Evolutionary conservation across 805 yeast genomes (phyloP).

Genomic region (Sugiyamaella smithiae): DNA sequence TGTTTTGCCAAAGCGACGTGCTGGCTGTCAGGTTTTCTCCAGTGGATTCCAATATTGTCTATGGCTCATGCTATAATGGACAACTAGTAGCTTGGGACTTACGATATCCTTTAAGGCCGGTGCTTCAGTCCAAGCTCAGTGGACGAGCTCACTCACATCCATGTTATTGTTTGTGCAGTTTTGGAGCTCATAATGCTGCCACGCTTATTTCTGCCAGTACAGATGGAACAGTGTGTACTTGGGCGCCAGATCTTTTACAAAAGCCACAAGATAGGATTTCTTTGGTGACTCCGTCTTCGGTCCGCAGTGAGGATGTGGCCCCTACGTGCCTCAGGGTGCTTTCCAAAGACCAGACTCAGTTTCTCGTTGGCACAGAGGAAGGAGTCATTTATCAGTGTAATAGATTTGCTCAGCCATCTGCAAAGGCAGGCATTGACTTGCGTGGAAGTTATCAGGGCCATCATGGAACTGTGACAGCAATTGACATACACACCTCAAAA

Average conservation of each 20-base stretch:
- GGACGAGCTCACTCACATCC: slow-evolving; percentile 37
- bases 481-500: slow-evolving; percentile 28
- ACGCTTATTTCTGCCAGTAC: slow-evolving; percentile 36
- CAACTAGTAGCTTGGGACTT: slow-evolving; percentile 52
- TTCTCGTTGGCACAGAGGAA: slow-evolving; percentile 39
- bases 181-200: slow-evolving; percentile 30
- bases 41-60: slow-evolving; percentile 37
- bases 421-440: slow-evolving; percentile 32
- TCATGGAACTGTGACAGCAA: slow-evolving; percentile 35
- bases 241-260: slow-evolving; percentile 38
- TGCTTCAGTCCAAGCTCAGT: slow-evolving; percentile 33
- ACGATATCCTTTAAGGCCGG: slow-evolving; percentile 32
- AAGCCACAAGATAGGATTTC: slow-evolving; percentile 34
- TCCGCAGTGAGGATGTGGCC: slow-evolving; percentile 28
- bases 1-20: slow-evolving; percentile 44
- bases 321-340: slow-evolving; percentile 31
- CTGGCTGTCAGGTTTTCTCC: slow-evolving; percentile 43
- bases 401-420: slow-evolving; percentile 32
- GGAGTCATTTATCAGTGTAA: slow-evolving; percentile 36
- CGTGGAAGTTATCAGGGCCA: slow-evolving; percentile 32
- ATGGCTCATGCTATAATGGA: slow-evolving; percentile 51
- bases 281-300: slow-evolving; percentile 28
- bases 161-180: slow-evolving; percentile 30
- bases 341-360: slow-evolving; percentile 31
- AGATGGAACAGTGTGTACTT: slow-evolving; percentile 39